Base-by-base conservation (phyloP, 257 asterid genomes). In the Petunia secreta region DNA sequence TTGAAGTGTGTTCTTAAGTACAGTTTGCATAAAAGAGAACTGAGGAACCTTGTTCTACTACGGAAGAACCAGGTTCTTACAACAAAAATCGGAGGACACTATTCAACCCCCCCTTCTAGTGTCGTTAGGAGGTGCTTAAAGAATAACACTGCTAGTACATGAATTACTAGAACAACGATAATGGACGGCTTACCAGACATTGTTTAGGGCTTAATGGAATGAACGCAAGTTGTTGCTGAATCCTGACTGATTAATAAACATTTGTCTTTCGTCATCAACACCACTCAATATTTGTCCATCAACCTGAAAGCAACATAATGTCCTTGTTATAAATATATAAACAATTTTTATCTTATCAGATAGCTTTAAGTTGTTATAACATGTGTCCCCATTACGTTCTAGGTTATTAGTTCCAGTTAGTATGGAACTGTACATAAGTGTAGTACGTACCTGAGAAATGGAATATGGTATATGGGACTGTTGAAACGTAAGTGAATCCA, bases 241-340 rank as follows among this genome's bases (percentile, higher is more conserved):
- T 80, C 75, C 89, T 57, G 89, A 58, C 83, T 90, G 91, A 86
- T 89, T 89, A 64, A 83, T 82, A 25, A 84, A 80, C 82, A 77
- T 87, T 59, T 87, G 92, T 82, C 91, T 88, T 54, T 86, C 92
- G 64, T 88, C 25, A 25, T 25, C 25, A 25, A 80, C 88, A 64
- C 86, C 91, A 93, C 92, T 88, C 78, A 88, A 82, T 36, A 50
- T 78, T 69, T 90, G 90, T 88, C 93, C 91, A 64, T 85, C 82
- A 63, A 66, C 93, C 96, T 92, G 92, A 83, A 85, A 89, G 25
- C 25, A 25, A 25, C 25, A 25, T 25, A 25, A 25, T 25, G 25
- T 25, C 25, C 25, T 25, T 25, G 25, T 25, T 25, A 25, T 25
- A 75, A 85, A 90, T 66, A 41, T 84, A n/a, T 69, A 2, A 9